Percentiles rank a stretch among this genome's conserved stretches.
These are phyloP conservation scores for Metroxylon sagu DNA, from an alignment of 176 grass and related monocot species.

Conservation along the genomic window DNA sequence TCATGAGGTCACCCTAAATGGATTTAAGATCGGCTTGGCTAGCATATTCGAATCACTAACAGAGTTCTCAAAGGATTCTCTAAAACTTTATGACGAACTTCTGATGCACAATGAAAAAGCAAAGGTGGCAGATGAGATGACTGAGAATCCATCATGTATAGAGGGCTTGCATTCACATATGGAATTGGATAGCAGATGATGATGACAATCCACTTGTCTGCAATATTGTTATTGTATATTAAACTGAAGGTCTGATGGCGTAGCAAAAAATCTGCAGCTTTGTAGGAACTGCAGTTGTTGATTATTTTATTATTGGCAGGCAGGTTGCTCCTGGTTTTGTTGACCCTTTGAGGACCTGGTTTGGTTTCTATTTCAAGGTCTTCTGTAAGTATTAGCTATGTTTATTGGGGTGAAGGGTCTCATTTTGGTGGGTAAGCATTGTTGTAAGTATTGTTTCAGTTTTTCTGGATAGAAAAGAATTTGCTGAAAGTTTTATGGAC, in stretches of 20 bases:
- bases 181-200: constrained; percentile 24
- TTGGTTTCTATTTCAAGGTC: constrained; percentile 25
- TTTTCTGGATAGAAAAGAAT: constrained; percentile 6
- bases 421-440: constrained; percentile 52
- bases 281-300: neutral
- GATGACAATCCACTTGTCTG: neutral
- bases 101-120: constrained; percentile 18
- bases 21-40: constrained; percentile 85
- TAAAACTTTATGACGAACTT: constrained; percentile 57
- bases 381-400: constrained; percentile 31
- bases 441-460: constrained; percentile 78
- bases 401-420: constrained; percentile 25
- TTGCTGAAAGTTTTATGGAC: constrained; percentile 8
- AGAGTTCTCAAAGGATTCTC: constrained; percentile 62
- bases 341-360: constrained; percentile 42
- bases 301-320: constrained; percentile 14
- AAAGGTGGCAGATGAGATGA: constrained; percentile 21
- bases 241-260: no score
- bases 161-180: constrained; percentile 21
- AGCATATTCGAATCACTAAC: constrained; percentile 68
- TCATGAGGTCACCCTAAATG: constrained; percentile 74
- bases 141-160: constrained; percentile 20
- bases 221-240: no score
- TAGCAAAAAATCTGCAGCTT: no score
- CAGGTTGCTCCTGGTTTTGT: constrained; percentile 46